Evolutionary conservation across 345 rosid species (phyloP).

Genomic region (Populus nigra): DNA sequence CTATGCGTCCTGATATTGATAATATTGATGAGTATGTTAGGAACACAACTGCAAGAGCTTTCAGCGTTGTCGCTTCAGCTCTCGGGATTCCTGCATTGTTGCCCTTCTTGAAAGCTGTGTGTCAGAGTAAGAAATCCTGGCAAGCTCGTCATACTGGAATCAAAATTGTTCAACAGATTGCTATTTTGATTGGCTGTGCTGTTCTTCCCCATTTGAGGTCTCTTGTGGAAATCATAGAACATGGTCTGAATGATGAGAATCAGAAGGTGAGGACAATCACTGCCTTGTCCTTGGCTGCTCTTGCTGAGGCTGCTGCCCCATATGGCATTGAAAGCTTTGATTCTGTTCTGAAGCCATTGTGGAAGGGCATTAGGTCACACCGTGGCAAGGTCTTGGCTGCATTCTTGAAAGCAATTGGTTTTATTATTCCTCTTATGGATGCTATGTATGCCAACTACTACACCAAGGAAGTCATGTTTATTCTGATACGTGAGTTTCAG

Average conservation of each 20-base stretch:
- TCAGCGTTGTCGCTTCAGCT: constrained; percentile 99
- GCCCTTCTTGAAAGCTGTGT: constrained; percentile 94
- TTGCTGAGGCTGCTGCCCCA: constrained; percentile 99
- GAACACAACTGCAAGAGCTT: constrained; percentile 98
- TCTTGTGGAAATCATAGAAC: constrained; percentile 87
- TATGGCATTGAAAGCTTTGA: constrained; percentile 99
- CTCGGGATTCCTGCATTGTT: constrained; percentile 92
- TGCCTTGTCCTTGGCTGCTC: constrained; percentile 98
- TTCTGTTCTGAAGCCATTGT: constrained; percentile 91
- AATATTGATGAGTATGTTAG: constrained; percentile 97
- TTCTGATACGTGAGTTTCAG: constrained; percentile 96
- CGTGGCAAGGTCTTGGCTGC: constrained; percentile 99
- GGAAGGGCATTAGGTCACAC: constrained; percentile 98
- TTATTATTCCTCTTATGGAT: constrained; percentile 97
- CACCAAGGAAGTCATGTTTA: constrained; percentile 93
- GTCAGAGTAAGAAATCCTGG: constrained; percentile 99
- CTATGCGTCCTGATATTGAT: constrained; percentile 99
- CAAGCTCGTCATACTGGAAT: constrained; percentile 99
- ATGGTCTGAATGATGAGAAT: constrained; percentile 94
- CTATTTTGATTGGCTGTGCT: constrained; percentile 95
- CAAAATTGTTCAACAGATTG: constrained; percentile 99
- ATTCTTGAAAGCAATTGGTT: constrained; percentile 97
- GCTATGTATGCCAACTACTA: constrained; percentile 92
- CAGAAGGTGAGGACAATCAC: constrained; percentile 98
- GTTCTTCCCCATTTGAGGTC: constrained; percentile 94